Evolutionary conservation across 768 basidiomycete species (phyloP), one percentile per base, ranked within the genome.

Genomic region (Podaxis sp.): DNA sequence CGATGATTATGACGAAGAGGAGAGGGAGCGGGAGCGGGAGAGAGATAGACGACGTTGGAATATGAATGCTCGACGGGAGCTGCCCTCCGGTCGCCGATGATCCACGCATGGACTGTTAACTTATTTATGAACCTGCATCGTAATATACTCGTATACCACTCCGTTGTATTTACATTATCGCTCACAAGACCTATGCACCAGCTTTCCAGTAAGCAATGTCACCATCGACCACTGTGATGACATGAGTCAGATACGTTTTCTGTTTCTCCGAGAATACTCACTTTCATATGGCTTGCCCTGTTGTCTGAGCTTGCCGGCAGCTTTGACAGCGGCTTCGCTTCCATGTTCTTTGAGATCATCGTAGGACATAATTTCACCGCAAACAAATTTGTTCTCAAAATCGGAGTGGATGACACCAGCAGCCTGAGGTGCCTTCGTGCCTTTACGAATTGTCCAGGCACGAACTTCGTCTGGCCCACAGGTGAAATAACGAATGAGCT

Each of bases 401-500:
- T 98, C 96, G 56, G 93, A 89, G 82, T 99, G 96, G 71, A 99
- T 99, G 66, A 99, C 95, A 75, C 97, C 97, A 41, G 97, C 97
- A 7, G 97, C 97, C 73, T 95, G 91, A 2, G 96, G 97, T 1
- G 97, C 96, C 73, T 95, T 97, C 28, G 90, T 96, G 22, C 94
- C 95, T 63, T 86, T 87, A 63, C 96, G 83, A 71, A 99, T 94
- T 1, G 96, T 99, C 97, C 97, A 99, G 7, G 96, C 96, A 58
- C 97, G 90, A 8, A 98, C 95, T 78, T 98, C 96, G 67, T 91
- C 90, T 2, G 96, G 96, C 11, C 97, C 97, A 71, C 93, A 96
- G 17, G 97, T 99, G 79, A 97, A 97, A 80, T 97, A 97, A 15
- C 93, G 90, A 70, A 96, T 96, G 56, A 97, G 84, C 89, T 95